phyloP scores from a whole-genome alignment of 208 protist genomes.

The Jaenimonas drosophilae region DNA sequence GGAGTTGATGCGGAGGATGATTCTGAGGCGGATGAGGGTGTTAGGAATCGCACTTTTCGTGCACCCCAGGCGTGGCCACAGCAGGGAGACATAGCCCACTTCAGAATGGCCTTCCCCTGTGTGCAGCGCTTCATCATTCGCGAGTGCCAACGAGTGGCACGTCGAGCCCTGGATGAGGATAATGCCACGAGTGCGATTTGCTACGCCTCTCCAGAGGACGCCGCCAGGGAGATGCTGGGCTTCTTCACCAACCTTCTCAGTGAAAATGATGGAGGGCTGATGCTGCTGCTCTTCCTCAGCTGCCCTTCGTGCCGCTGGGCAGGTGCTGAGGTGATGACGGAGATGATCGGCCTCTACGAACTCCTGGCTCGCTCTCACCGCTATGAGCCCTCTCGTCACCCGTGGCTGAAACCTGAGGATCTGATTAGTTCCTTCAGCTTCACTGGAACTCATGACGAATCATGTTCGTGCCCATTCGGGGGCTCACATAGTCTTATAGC shows the following conservation, averaged over 20 bases:
- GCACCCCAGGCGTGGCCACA: too few species aligned
- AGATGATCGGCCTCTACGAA: slow-evolving; percentile 2
- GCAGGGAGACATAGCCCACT: too few species aligned
- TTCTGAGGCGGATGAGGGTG: too few species aligned
- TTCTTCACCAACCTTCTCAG: slow-evolving; percentile 11
- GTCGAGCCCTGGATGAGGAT: slow-evolving; percentile 10
- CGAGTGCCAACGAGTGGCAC: too few species aligned
- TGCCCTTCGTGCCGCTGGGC: slow-evolving; percentile 22
- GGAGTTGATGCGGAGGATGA: too few species aligned
- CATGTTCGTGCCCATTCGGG: too few species aligned
- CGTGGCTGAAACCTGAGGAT: too few species aligned
- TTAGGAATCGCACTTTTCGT: too few species aligned
- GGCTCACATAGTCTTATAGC: too few species aligned
- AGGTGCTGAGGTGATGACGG: not conserved
- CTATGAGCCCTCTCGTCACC: too few species aligned
- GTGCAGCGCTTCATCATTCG: slow-evolving; percentile 20
- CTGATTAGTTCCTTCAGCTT: too few species aligned
- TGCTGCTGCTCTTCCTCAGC: slow-evolving; percentile 12
- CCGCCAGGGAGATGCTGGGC: slow-evolving; percentile 8
- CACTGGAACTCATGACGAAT: too few species aligned
- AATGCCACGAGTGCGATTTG: slow-evolving; percentile 5
- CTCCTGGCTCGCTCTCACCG: slow-evolving; percentile 15
- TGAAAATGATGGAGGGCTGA: slow-evolving; percentile 1
- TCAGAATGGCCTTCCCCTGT: slow-evolving; percentile 12
- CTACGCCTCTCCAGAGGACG: slow-evolving; percentile 6